A percentile compares a stretch with the other conserved stretches of the same genome.
Conservation (phyloP, 805 yeast genomes). For the Zygotorulaspora danielsina region DNA sequence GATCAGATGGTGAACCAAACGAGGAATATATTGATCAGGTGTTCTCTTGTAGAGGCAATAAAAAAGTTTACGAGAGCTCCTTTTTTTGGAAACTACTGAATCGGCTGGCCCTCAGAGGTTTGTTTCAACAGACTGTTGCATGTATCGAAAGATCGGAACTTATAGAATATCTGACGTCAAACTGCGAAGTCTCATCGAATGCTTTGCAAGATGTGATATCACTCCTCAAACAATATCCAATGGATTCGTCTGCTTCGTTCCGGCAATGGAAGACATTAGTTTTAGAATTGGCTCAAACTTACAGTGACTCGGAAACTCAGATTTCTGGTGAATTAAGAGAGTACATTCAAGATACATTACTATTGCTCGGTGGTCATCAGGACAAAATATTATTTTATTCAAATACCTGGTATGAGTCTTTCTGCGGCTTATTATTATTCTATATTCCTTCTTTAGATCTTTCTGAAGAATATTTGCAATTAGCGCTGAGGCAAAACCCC, state of each 20-base stretch:
- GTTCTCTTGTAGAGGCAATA: constrained; percentile 42
- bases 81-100: constrained; percentile 61
- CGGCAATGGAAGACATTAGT: constrained; percentile 38
- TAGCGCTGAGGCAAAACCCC: constrained; percentile 35
- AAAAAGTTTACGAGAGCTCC: constrained; percentile 37
- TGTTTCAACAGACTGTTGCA: constrained; percentile 49
- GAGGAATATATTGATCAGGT: constrained; percentile 43
- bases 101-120: constrained; percentile 57
- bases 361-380: constrained; percentile 38
- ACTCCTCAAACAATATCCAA: constrained; percentile 38
- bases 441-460: constrained; percentile 52
- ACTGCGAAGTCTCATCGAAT: constrained; percentile 26
- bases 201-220: constrained; percentile 35
- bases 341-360: constrained; percentile 32
- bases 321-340: constrained; percentile 29
- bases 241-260: constrained; percentile 31
- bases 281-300: constrained; percentile 27
- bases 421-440: constrained; percentile 51
- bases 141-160: constrained; percentile 30
- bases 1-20: constrained; percentile 64
- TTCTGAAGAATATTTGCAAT: constrained; percentile 39
- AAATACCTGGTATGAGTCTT: constrained; percentile 64
- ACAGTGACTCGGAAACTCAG: constrained; percentile 23
- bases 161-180: constrained; percentile 15
- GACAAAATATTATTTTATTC: constrained; percentile 48